These are phyloP conservation scores for Coniochaeta prunicola DNA, from an alignment of 2,329 filamentous ascomycete genomes.

Conservation along the genomic window DNA sequence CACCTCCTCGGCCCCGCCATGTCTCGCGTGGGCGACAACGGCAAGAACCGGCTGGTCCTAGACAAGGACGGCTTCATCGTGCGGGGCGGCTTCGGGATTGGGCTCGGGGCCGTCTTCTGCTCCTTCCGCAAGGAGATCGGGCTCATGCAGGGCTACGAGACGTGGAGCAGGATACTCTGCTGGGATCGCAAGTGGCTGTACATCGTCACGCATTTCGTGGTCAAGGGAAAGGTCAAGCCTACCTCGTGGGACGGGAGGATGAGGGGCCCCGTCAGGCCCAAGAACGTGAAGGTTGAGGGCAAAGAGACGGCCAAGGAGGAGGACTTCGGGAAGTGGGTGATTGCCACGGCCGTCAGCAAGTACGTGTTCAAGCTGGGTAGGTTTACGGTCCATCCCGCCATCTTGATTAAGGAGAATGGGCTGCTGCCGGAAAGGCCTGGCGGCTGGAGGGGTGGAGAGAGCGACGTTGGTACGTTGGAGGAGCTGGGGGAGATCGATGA, in stretches of 20 bases:
- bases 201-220: slow-evolving; percentile 66
- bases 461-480: slow-evolving; percentile 30
- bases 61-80: slow-evolving; percentile 43
- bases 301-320: slow-evolving; percentile 27
- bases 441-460: slow-evolving; percentile 47
- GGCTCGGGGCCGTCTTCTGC: slow-evolving; percentile 67
- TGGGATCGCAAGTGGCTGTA: slow-evolving; percentile 85
- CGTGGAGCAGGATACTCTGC: slow-evolving; percentile 61
- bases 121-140: slow-evolving; percentile 68
- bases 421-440: slow-evolving; percentile 69
- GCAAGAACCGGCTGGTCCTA: slow-evolving; percentile 39
- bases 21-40: slow-evolving; percentile 41
- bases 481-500: slow-evolving; percentile 27
- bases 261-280: slow-evolving; percentile 21
- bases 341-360: slow-evolving; percentile 68
- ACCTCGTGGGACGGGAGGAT: slow-evolving; percentile 42
- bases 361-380: slow-evolving; percentile 79
- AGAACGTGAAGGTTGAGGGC: slow-evolving; percentile 5
- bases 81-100: slow-evolving; percentile 50
- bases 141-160: slow-evolving; percentile 62
- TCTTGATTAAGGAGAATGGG: slow-evolving; percentile 62
- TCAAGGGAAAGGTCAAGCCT: slow-evolving; percentile 50
- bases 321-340: slow-evolving; percentile 55
- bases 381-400: slow-evolving; percentile 76
- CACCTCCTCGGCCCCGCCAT: slow-evolving; percentile 57